Base-by-base conservation (phyloP, 2,329 filamentous ascomycete genomes). In the Pyrenophora seminiperda region DNA sequence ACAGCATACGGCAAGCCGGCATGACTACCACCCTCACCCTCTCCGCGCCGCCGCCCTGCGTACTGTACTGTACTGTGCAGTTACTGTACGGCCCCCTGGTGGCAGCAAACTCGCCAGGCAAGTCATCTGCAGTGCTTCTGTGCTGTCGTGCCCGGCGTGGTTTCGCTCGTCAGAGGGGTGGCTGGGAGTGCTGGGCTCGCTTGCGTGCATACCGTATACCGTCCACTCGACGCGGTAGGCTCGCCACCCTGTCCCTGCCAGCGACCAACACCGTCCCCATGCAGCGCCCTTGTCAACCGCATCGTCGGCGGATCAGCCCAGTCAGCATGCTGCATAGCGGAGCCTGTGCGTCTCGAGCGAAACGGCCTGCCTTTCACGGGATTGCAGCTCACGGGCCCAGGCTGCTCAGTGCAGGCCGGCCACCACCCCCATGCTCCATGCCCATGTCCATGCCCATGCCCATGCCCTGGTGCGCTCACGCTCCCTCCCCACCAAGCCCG, bases 251-350 rank as follows among this genome's bases (percentile, higher is more conserved):
- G 53, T 56, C 61, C 62, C 57, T 62, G 62, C 48, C 60, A 33
- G 32, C 33, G 41, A 61, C 48, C 60, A 33, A 33, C 33, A 46
- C 32, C 31, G 41, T 52, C 47, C 46, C 57, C 56, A 54, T 52
- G 43, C 52, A 45, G 30, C 51, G 51, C 54, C 57, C 57, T 53
- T 53, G 57, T 58, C 55, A 62, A 63, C 63, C 62, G 66, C 62
- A 65, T 43, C 47, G 60, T 50, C 50, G 54, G 59, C 45, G 53
- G 50, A 66, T 64, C 66, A 68, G 66, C 63, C 66, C 67, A 71
- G 66, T 70, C 66, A 69, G 66, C 68, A 58, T 50, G 52, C 51
- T 54, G 43, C 54, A 53, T 55, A 49, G 53, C 47, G 43, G 20
- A 47, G 65, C 65, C 65, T 59, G 66, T 68, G 65, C 66, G 41